These are phyloP conservation scores for Rhodotorula sp. DNA, from an alignment of 1,284 basidiomycete genomes.

Conservation along the genomic window DNA sequence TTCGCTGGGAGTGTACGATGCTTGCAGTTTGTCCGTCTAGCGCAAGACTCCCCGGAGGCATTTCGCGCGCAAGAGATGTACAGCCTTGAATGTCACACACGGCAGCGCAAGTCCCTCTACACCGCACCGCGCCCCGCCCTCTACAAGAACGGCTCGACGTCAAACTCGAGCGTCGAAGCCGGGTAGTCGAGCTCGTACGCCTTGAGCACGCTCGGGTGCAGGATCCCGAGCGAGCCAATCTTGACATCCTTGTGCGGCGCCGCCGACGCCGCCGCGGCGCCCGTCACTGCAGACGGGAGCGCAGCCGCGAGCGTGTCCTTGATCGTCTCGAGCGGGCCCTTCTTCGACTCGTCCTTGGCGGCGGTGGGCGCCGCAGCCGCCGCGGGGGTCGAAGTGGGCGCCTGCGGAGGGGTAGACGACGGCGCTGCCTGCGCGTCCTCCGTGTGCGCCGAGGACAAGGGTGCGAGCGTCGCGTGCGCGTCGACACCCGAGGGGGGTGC, in stretches of 20 bases:
- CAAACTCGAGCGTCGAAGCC: conserved; percentile 94
- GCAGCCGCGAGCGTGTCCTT: conserved; percentile 51
- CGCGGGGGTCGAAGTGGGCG: conserved; percentile 23
- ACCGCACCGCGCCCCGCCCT: background rate
- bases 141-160: conserved; percentile 88
- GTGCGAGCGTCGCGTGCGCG: conserved; percentile 39
- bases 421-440: conserved; percentile 40
- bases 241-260: conserved; percentile 59
- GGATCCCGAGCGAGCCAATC: conserved; percentile 81
- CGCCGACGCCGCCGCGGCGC: conserved; percentile 47
- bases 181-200: conserved; percentile 93
- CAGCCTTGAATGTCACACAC: background rate
- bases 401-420: conserved; percentile 11
- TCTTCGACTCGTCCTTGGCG: background rate
- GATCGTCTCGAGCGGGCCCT: conserved; percentile 52
- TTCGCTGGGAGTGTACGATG: too few species aligned
- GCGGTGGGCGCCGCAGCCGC: conserved; percentile 28
- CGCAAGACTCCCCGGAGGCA: too few species aligned
- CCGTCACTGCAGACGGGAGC: conserved; percentile 32
- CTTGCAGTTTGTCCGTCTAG: too few species aligned
- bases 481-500: conserved; percentile 55
- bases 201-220: conserved; percentile 85
- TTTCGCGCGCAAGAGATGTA: background rate
- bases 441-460: conserved; percentile 30
- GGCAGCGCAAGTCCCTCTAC: background rate